phyloP scores from a whole-genome alignment of 176 grass and related monocot genomes.

The Pontederia paniculata region DNA sequence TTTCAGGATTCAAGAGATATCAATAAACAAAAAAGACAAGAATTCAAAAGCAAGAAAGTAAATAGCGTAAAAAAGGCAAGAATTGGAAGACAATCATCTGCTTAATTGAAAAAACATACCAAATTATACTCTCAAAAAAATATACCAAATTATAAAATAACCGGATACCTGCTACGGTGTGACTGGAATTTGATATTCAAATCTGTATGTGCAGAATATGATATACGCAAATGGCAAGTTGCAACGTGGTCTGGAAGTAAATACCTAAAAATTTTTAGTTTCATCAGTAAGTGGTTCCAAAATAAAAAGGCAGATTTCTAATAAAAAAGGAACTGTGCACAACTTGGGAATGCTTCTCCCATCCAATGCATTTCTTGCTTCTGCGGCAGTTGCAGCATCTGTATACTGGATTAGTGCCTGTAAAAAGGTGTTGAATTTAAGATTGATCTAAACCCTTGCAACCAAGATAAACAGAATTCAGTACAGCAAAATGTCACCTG shows the following conservation, averaged over 20 bases:
- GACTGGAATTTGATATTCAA: conserved; percentile 99
- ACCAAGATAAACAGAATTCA: neutral
- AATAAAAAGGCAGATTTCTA: neutral
- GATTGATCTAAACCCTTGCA: neutral
- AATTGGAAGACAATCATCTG: neutral
- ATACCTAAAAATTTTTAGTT: conserved; percentile 46
- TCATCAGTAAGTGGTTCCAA: conserved; percentile 9
- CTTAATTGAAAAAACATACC: neutral
- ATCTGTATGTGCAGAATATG: conserved; percentile 97
- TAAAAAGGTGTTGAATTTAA: conserved; percentile 17
- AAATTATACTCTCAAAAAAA: too few relatives aligned
- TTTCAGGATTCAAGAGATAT: neutral
- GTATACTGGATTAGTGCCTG: conserved; percentile 95
- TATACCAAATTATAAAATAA: neutral
- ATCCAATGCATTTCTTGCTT: conserved; percentile 81
- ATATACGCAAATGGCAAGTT: conserved; percentile 71
- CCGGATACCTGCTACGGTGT: conserved; percentile 77
- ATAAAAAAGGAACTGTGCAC: conserved; percentile 9
- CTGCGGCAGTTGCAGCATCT: conserved; percentile 74
- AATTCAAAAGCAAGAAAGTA: neutral
- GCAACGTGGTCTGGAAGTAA: conserved; percentile 67
- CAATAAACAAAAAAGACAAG: neutral
- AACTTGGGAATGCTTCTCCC: conserved; percentile 99
- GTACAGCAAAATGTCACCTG: conserved; percentile 32
- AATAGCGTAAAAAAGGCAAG: neutral